phyloP scores from a whole-genome alignment of 352 stramenopile species.

The Pythium guiyangense region DNA sequence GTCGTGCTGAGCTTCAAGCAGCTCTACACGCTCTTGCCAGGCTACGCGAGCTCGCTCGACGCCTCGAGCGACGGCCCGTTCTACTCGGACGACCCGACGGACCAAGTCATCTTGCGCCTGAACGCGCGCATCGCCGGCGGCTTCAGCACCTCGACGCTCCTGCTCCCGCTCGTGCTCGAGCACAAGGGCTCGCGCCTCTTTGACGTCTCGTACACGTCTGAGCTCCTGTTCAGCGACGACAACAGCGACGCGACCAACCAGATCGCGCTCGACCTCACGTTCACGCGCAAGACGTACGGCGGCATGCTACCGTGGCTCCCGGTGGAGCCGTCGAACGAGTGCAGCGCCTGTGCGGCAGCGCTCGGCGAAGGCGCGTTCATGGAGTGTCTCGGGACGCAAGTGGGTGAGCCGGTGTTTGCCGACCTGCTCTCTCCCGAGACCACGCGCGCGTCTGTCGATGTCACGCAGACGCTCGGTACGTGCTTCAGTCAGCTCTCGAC shows the following conservation, averaged over 20 bases:
- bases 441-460: too few species aligned
- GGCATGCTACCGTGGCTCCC: constrained; percentile 6
- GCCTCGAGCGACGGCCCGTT: constrained; percentile 18
- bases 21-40: constrained; percentile 43
- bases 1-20: constrained; percentile 54
- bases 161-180: constrained; percentile 21
- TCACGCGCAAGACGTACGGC: constrained; percentile 5
- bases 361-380: too few species aligned
- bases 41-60: constrained; percentile 19
- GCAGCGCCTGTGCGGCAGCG: too few species aligned
- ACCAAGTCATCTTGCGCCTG: constrained; percentile 44
- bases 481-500: too few species aligned
- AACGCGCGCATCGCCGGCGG: constrained; percentile 1
- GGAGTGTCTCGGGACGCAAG: too few species aligned
- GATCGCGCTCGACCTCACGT: constrained; percentile 7
- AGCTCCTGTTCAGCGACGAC: constrained; percentile 3
- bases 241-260: constrained; percentile 5
- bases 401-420: too few species aligned
- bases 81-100: constrained; percentile 27
- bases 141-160: constrained; percentile 12
- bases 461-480: too few species aligned
- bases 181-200: too few species aligned
- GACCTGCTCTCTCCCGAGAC: too few species aligned
- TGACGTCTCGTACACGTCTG: too few species aligned
- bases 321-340: neutral